Percentiles rank a stretch among this genome's conserved stretches.
Evolutionary conservation across 2,329 filamentous ascomycete genomes (phyloP).

Genomic region (Penicillium sp.): DNA sequence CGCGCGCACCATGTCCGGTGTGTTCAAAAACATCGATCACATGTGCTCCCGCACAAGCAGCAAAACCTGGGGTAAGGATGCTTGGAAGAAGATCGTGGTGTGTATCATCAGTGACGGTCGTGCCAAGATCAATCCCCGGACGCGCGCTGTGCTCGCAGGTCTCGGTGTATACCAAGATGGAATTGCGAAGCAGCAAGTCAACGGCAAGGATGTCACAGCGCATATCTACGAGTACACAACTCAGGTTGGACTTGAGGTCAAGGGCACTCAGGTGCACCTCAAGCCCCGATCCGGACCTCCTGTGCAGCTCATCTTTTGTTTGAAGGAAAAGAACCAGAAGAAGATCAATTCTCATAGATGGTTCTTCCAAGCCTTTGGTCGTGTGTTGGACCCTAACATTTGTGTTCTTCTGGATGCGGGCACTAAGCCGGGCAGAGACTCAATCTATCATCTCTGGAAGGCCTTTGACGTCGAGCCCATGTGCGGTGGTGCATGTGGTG

Average conservation of each 20-base stretch:
- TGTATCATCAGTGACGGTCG: slow-evolving; percentile 96
- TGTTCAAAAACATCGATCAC: slow-evolving; percentile 98
- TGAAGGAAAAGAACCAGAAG: slow-evolving; percentile 99
- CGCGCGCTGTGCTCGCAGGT: slow-evolving; percentile 80
- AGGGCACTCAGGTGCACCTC: slow-evolving; percentile 80
- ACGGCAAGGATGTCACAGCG: slow-evolving; percentile 90
- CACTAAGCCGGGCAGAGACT: slow-evolving; percentile 88
- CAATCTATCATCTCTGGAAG: slow-evolving; percentile 98
- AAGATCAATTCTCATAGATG: slow-evolving; percentile 99
- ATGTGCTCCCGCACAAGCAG: slow-evolving; percentile 92
- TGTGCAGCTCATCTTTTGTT: slow-evolving; percentile 93
- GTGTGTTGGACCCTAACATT: slow-evolving; percentile 89
- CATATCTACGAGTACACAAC: slow-evolving; percentile 82
- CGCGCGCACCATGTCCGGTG: slow-evolving; percentile 89
- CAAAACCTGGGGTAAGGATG: slow-evolving; percentile 97
- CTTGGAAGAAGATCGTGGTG: slow-evolving; percentile 99
- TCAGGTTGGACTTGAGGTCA: slow-evolving; percentile 70
- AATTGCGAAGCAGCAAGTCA: slow-evolving; percentile 97
- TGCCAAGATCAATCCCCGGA: slow-evolving; percentile 92
- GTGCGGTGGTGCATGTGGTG: slow-evolving; percentile 94
- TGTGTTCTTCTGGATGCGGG: slow-evolving; percentile 95
- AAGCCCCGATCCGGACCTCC: slow-evolving; percentile 79
- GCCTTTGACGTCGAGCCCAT: slow-evolving; percentile 96
- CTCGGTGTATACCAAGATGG: slow-evolving; percentile 98
- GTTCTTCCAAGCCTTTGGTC: slow-evolving; percentile 98